Conservation (phyloP, 1,284 basidiomycete genomes). For the Papiliotrema nemorosa region DNA sequence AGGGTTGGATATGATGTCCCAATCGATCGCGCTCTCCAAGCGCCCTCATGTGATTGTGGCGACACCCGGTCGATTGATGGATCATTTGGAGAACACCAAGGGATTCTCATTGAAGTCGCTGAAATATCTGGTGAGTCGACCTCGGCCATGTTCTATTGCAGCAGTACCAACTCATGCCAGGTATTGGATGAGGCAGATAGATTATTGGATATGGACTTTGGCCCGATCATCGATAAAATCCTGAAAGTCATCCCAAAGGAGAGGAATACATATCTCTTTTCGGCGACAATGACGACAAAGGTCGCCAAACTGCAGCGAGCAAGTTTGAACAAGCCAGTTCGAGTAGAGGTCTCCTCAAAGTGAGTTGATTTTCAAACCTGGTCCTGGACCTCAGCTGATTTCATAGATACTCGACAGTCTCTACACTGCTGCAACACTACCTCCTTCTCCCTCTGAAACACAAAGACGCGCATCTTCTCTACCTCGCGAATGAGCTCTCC, state of each 20-base stretch:
- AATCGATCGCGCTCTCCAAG: conserved; percentile 90
- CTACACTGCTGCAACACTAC: conserved; percentile 93
- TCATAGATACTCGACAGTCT: conserved; percentile 89
- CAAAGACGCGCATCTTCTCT: conserved; percentile 89
- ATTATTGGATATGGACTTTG: conserved; percentile 95
- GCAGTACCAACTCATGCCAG: conserved; percentile 49
- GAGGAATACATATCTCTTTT: conserved; percentile 93
- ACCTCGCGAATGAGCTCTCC: conserved; percentile 82
- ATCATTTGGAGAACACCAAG: conserved; percentile 97
- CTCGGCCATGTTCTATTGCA: background rate
- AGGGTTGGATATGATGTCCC: conserved; percentile 90
- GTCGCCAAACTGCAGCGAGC: conserved; percentile 96
- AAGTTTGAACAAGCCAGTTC: conserved; percentile 90
- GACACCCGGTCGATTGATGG: conserved; percentile 90
- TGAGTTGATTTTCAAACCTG: conserved; percentile 49
- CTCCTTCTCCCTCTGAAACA: conserved; percentile 87
- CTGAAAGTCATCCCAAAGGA: conserved; percentile 93
- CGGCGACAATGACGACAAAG: conserved; percentile 99
- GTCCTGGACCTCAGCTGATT: background rate
- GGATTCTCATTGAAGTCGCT: conserved; percentile 86
- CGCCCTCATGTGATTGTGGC: conserved; percentile 93
- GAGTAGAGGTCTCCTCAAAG: conserved; percentile 92
- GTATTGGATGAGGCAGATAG: conserved; percentile 97
- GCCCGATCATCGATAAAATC: conserved; percentile 94
- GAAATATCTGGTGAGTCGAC: conserved; percentile 74